Evolutionary conservation across 2,329 filamentous ascomycete genomes (phyloP).

Genomic region (Cadophora sp.): DNA sequence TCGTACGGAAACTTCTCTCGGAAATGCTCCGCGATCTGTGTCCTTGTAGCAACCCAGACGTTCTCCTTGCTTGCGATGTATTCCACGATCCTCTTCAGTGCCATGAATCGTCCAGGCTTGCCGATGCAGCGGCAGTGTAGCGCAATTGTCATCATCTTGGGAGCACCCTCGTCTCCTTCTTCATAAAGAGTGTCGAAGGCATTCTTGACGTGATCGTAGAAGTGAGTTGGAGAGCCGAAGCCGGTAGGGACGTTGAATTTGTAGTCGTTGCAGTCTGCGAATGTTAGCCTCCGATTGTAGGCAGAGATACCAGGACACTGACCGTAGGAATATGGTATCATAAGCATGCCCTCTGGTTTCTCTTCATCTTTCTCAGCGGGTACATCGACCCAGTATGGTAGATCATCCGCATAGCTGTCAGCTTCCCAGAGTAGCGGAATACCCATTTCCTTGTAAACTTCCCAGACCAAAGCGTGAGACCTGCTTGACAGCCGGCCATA

Average conservation of each 20-base stretch:
- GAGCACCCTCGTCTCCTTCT: conserved; percentile 45
- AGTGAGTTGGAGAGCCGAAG: conserved; percentile 36
- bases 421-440: conserved; percentile 55
- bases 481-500: conserved; percentile 48
- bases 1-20: conserved; percentile 41
- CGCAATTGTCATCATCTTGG: conserved; percentile 65
- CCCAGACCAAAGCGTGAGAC: conserved; percentile 52
- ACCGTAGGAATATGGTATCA: conserved; percentile 58
- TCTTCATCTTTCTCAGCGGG: conserved; percentile 53
- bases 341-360: conserved; percentile 54
- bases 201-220: conserved; percentile 52
- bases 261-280: conserved; percentile 55
- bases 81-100: conserved; percentile 58
- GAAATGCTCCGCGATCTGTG: conserved; percentile 58
- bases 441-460: conserved; percentile 59
- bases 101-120: conserved; percentile 57
- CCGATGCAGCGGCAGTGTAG: conserved; percentile 60
- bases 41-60: conserved; percentile 61
- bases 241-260: conserved; percentile 41
- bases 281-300: background rate
- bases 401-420: conserved; percentile 60
- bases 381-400: conserved; percentile 62
- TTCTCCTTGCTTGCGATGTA: conserved; percentile 58
- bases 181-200: conserved; percentile 63
- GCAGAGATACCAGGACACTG: background rate